Evolutionary conservation across 1,284 basidiomycete genomes (phyloP).

Genomic region (Porphyrellus sp.): DNA sequence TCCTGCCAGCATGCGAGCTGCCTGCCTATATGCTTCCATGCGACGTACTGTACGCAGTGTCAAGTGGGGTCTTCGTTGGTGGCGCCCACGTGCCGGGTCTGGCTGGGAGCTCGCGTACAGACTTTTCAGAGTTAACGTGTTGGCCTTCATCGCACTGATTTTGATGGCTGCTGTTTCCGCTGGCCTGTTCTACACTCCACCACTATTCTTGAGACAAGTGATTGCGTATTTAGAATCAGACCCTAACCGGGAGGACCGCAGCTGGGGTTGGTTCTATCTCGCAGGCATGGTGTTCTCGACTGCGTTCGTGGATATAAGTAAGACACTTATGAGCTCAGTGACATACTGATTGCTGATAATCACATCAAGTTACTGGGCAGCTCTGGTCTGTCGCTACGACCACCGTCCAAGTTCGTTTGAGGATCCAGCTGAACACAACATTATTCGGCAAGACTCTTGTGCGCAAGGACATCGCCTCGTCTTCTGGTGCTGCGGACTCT

Average conservation of each 20-base stretch:
- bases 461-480: conserved; percentile 80
- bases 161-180: conserved; percentile 62
- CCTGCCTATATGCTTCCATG: conserved; percentile 45
- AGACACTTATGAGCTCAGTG: conserved; percentile 24
- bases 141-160: conserved; percentile 44
- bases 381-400: conserved; percentile 75
- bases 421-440: conserved; percentile 81
- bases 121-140: conserved; percentile 52
- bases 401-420: conserved; percentile 67
- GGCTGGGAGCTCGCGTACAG: conserved; percentile 64
- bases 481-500: conserved; percentile 37
- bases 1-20: conserved; percentile 66
- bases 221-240: conserved; percentile 73
- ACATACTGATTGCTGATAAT: conserved; percentile 4
- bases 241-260: conserved; percentile 47
- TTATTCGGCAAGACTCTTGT: conserved; percentile 88
- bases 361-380: conserved; percentile 42
- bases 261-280: conserved; percentile 76
- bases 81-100: conserved; percentile 42
- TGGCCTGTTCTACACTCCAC: conserved; percentile 73
- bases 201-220: conserved; percentile 70
- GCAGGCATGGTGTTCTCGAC: conserved; percentile 68
- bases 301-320: conserved; percentile 57
- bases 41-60: conserved; percentile 36
- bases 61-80: conserved; percentile 40